Conservation (phyloP, 1,284 basidiomycete genomes). For the Apiotrichum mycotoxinovorans region DNA sequence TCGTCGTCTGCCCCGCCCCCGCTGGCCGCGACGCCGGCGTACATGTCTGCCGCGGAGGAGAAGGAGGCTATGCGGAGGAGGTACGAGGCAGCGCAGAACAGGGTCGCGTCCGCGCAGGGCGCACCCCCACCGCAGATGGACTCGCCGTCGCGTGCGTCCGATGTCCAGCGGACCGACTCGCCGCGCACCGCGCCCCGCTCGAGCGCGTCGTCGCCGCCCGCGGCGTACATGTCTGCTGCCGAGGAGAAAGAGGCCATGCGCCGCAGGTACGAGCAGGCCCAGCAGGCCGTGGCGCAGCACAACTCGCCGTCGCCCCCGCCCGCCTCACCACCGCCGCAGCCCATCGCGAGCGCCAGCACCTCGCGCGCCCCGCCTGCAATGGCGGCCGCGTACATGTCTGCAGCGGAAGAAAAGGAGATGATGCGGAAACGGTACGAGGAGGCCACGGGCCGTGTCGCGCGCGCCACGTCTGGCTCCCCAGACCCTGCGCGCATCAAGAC, state of each 20-base stretch:
- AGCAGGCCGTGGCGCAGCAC: not conserved
- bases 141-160: not conserved
- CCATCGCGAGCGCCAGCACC: too few species aligned
- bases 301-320: not conserved
- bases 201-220: not conserved
- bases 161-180: too few species aligned
- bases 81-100: slow-evolving; percentile 54
- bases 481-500: not conserved
- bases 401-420: slow-evolving; percentile 23
- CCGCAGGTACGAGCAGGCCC: slow-evolving; percentile 24
- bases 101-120: slow-evolving; percentile 9
- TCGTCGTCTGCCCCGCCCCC: not conserved
- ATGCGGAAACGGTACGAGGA: slow-evolving; percentile 23
- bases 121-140: not conserved
- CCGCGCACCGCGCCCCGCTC: too few species aligned
- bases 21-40: not conserved
- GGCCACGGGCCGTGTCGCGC: slow-evolving; percentile 53
- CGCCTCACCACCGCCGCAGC: not conserved
- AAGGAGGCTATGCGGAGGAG: slow-evolving; percentile 24
- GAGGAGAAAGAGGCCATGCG: slow-evolving; percentile 29
- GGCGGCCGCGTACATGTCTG: slow-evolving; percentile 5
- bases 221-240: slow-evolving; percentile 17
- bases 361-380: not conserved
- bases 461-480: not conserved
- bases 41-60: not conserved